phyloP scores from a whole-genome alignment of 2,329 filamentous ascomycete species.

The Thielaviopsis euricoi region DNA sequence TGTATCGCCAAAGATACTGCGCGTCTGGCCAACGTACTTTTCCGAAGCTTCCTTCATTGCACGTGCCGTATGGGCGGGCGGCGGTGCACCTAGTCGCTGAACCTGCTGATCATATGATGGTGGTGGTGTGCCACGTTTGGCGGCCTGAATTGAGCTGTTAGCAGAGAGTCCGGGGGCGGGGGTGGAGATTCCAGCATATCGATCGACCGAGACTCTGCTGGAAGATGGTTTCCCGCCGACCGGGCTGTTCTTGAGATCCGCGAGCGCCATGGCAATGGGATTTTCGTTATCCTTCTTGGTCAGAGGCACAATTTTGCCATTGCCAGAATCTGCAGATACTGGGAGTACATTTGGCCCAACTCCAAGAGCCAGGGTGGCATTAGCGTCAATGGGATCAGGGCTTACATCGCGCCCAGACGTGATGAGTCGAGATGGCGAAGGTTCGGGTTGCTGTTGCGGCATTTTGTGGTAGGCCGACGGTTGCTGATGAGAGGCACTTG shows the following conservation, averaged over 20 bases:
- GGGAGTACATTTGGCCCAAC: slow-evolving; percentile 93
- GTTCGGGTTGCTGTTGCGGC: neutral
- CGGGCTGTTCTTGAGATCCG: slow-evolving; percentile 72
- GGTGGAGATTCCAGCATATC: slow-evolving; percentile 83
- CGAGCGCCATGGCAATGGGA: slow-evolving; percentile 81
- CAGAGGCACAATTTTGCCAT: slow-evolving; percentile 15
- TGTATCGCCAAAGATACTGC: slow-evolving; percentile 51
- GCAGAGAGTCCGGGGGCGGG: slow-evolving; percentile 40
- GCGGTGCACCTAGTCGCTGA: slow-evolving; percentile 70
- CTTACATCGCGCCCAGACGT: slow-evolving; percentile 35
- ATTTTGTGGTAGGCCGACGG: neutral
- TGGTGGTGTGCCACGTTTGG: slow-evolving; percentile 60
- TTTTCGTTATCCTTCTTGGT: slow-evolving; percentile 42
- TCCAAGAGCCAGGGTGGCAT: slow-evolving; percentile 83
- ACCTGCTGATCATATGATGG: slow-evolving; percentile 71
- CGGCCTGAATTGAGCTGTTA: slow-evolving; percentile 32
- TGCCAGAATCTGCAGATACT: slow-evolving; percentile 42
- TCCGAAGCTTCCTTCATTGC: slow-evolving; percentile 94
- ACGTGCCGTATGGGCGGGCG: slow-evolving; percentile 79
- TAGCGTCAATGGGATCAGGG: slow-evolving; percentile 76
- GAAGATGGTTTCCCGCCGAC: slow-evolving; percentile 57
- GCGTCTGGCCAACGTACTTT: slow-evolving; percentile 69
- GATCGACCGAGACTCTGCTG: slow-evolving; percentile 80
- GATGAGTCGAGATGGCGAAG: slow-evolving; percentile 20
- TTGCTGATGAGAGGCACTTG: slow-evolving; percentile 15